Conservation (phyloP, 2,329 filamentous ascomycete genomes). For the Exserohilum turcica region DNA sequence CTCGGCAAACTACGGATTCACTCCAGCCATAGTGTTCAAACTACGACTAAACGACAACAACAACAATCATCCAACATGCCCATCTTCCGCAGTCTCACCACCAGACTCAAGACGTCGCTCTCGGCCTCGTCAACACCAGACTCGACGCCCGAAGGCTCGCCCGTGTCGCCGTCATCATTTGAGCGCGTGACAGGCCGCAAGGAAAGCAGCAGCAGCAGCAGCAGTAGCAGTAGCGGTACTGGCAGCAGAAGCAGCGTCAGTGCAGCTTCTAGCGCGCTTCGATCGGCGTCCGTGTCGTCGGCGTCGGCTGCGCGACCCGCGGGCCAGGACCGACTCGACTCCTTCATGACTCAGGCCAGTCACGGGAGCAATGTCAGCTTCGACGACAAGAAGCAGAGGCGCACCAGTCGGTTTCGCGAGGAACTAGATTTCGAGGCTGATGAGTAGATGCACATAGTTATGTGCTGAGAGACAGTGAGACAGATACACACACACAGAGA, state of each 20-base stretch:
- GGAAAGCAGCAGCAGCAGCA: conserved; percentile 8
- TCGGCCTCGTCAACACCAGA: conserved; percentile 32
- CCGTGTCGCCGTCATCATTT: conserved; percentile 28
- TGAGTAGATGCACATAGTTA: conserved; percentile 2
- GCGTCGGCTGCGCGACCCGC: conserved; percentile 19
- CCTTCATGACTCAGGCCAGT: conserved; percentile 26
- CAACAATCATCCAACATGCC: conserved; percentile 29
- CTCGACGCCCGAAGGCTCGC: conserved; percentile 18
- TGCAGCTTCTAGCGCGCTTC: too few species aligned
- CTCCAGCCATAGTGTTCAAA: not conserved
- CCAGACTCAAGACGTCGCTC: conserved; percentile 39
- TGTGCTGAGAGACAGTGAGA: not conserved
- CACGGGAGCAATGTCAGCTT: conserved; percentile 20
- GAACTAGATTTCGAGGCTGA: conserved; percentile 29
- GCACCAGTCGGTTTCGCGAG: conserved; percentile 41
- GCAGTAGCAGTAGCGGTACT: too few species aligned
- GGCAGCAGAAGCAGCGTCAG: too few species aligned
- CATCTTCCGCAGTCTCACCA: conserved; percentile 36
- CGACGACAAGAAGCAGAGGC: conserved; percentile 25
- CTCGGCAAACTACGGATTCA: not conserved
- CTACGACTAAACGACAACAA: not conserved
- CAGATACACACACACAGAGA: too few species aligned
- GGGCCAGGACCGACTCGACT: conserved; percentile 23
- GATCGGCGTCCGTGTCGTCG: not conserved
- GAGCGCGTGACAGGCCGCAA: conserved; percentile 33